phyloP scores from a whole-genome alignment of 176 grass and related monocot species.

The Stipa capillata region DNA sequence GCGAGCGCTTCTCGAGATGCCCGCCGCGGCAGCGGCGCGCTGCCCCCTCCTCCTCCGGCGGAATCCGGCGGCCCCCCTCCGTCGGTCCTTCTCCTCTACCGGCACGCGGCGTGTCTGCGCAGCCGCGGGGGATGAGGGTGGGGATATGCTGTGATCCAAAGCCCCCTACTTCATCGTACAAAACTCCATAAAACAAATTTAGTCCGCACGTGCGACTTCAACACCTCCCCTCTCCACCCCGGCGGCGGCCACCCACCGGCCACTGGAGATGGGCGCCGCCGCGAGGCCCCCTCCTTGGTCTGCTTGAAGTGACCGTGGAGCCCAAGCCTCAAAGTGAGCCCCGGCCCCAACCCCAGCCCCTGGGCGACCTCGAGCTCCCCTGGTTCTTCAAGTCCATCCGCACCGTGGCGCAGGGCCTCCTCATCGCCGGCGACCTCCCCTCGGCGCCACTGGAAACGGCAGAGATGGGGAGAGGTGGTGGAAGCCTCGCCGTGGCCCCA shows the following conservation, averaged over 20 bases:
- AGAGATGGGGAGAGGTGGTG: not conserved
- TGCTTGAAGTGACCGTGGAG: constrained; percentile 72
- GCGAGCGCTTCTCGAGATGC: constrained; percentile 20
- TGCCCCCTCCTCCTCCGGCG: constrained; percentile 3
- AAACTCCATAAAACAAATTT: too few relatives aligned
- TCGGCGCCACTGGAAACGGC: not conserved
- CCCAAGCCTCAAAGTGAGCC: not conserved
- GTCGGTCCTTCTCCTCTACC: not conserved
- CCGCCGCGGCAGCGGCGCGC: not conserved
- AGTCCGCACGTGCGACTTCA: not conserved
- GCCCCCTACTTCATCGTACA: too few relatives aligned
- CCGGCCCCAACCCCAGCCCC: constrained; percentile 56
- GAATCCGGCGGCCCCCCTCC: not conserved
- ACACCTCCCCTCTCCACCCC: not conserved
- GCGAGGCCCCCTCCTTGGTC: constrained; percentile 37
- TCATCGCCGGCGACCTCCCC: constrained; percentile 40
- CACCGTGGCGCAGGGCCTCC: constrained; percentile 52
- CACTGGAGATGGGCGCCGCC: too few relatives aligned
- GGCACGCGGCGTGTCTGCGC: not conserved
- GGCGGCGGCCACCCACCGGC: constrained; percentile 30
- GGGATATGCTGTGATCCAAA: too few relatives aligned
- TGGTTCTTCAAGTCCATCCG: too few relatives aligned
- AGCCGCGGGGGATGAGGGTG: not conserved
- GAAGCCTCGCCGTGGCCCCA: not conserved
- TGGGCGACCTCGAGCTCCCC: too few relatives aligned